These are phyloP conservation scores for Aspergillus bridgeri DNA, from an alignment of 495 filamentous ascomycete genomes.

Conservation along the genomic window DNA sequence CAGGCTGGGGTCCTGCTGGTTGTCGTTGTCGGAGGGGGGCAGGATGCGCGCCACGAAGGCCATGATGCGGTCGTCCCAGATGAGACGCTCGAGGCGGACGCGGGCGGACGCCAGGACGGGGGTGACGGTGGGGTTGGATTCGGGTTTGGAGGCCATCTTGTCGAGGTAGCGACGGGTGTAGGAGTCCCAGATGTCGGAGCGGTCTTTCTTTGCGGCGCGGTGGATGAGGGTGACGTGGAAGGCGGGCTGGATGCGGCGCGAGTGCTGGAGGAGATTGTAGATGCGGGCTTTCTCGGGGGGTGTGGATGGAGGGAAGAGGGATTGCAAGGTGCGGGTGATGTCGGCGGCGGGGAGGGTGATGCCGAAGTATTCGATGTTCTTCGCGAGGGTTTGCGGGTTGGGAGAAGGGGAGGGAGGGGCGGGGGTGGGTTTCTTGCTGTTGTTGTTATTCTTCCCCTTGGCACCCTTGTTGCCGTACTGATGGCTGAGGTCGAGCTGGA, in stretches of 20 bases:
- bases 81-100: slow-evolving; percentile 62
- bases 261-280: slow-evolving; percentile 69
- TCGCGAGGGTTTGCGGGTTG: slow-evolving; percentile 26
- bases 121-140: slow-evolving; percentile 35
- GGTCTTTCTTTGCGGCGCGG: slow-evolving; percentile 53
- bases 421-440: slow-evolving; percentile 19
- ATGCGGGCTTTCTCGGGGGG: slow-evolving; percentile 52
- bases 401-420: slow-evolving; percentile 12
- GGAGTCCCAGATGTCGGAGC: slow-evolving; percentile 66
- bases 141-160: slow-evolving; percentile 30
- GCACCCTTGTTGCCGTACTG: slow-evolving; percentile 29
- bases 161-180: slow-evolving; percentile 53
- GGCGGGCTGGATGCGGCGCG: slow-evolving; percentile 69
- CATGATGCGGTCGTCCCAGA: slow-evolving; percentile 85
- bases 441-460: slow-evolving; percentile 39
- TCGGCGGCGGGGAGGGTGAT: slow-evolving; percentile 59
- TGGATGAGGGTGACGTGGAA: slow-evolving; percentile 97
- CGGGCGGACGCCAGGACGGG: slow-evolving; percentile 49
- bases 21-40: slow-evolving; percentile 12
- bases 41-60: slow-evolving; percentile 74
- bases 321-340: slow-evolving; percentile 60
- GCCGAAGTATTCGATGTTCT: slow-evolving; percentile 80
- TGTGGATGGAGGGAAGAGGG: slow-evolving; percentile 52
- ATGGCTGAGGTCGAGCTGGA: slow-evolving; percentile 64
- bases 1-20: slow-evolving; percentile 27